These are phyloP conservation scores for Solanum chiquidenum DNA, from an alignment of 257 asterid species.

Conservation along the genomic window DNA sequence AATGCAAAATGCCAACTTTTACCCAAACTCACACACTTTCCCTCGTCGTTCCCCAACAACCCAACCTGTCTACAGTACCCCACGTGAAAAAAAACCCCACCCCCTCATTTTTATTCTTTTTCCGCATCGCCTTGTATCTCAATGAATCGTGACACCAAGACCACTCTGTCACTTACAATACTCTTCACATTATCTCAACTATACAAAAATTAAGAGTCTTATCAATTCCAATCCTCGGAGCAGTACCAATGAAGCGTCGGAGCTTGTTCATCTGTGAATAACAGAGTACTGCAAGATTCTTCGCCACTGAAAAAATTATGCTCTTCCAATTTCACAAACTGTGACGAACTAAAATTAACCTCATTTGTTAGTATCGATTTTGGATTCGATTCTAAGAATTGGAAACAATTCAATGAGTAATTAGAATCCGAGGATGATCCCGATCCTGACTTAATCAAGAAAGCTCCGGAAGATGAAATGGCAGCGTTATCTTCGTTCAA, in stretches of 20 bases:
- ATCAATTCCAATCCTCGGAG: slow-evolving; percentile 65
- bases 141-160: not conserved
- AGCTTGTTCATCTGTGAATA: slow-evolving; percentile 76
- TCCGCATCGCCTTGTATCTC: not conserved
- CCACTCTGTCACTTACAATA: not conserved
- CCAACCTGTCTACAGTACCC: not conserved
- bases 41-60: not conserved
- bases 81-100: not conserved
- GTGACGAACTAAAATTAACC: slow-evolving; percentile 27
- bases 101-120: not conserved
- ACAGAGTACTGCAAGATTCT: slow-evolving; percentile 64
- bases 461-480: slow-evolving; percentile 33
- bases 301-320: slow-evolving; percentile 60
- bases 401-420: slow-evolving; percentile 9
- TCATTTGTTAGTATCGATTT: slow-evolving; percentile 19
- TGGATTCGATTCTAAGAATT: slow-evolving; percentile 16
- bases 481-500: slow-evolving; percentile 50
- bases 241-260: slow-evolving; percentile 77
- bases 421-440: not conserved
- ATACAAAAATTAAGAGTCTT: not conserved
- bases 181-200: not conserved
- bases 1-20: not conserved
- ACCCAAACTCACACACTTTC: not conserved
- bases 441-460: slow-evolving; percentile 5
- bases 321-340: slow-evolving; percentile 70